These are phyloP conservation scores for Trichoderma endophyticum DNA, from an alignment of 2,329 filamentous ascomycete species.

Conservation along the genomic window DNA sequence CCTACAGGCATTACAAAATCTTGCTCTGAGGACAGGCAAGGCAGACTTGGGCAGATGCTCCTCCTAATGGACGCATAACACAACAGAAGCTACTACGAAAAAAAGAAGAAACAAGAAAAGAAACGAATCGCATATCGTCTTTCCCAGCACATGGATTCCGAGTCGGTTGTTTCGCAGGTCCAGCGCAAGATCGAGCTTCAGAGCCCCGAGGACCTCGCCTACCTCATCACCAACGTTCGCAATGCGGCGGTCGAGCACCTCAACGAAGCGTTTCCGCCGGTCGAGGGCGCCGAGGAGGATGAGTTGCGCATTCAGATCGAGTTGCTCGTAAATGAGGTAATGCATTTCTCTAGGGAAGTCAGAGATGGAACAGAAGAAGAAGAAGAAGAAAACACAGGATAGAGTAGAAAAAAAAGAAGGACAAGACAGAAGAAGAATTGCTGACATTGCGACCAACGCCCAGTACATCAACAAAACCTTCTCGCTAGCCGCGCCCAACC, in stretches of 20 bases:
- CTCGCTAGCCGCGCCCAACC: slow-evolving; percentile 54
- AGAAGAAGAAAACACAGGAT: not conserved
- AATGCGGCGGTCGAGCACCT: slow-evolving; percentile 66
- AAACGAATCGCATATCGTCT: not conserved
- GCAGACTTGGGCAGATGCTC: not conserved
- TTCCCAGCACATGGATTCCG: slow-evolving; percentile 32
- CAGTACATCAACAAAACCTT: slow-evolving; percentile 63
- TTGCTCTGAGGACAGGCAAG: not conserved
- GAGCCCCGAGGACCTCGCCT: slow-evolving; percentile 67
- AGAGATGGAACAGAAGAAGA: not conserved
- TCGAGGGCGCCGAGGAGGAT: slow-evolving; percentile 51
- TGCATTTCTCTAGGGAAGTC: not conserved
- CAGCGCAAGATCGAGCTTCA: slow-evolving; percentile 80
- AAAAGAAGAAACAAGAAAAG: not conserved
- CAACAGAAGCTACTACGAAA: not conserved
- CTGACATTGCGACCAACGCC: not conserved
- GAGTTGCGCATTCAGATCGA: slow-evolving; percentile 58
- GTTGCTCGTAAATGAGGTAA: slow-evolving; percentile 56
- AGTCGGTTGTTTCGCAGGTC: slow-evolving; percentile 36
- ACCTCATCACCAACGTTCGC: slow-evolving; percentile 67
- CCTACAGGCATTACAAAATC: not conserved
- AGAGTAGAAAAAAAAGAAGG: not conserved
- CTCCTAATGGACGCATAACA: not conserved
- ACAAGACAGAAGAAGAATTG: not conserved
- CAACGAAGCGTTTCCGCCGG: slow-evolving; percentile 63